Evolutionary conservation across 2,329 filamentous ascomycete species (phyloP).

Genomic region (Clarireedia sp.): DNA sequence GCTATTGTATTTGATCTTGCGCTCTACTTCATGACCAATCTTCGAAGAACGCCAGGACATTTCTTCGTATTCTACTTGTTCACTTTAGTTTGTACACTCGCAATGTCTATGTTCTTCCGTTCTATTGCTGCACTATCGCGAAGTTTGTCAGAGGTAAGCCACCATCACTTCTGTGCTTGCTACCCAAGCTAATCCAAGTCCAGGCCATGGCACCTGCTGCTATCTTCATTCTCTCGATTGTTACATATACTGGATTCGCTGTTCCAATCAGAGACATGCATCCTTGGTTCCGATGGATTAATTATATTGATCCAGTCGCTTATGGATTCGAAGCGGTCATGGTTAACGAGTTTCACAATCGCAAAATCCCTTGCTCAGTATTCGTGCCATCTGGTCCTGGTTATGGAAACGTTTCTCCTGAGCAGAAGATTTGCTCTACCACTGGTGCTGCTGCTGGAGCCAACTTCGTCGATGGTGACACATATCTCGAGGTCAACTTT

Average conservation of each 20-base stretch:
- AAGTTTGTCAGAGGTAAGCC: slow-evolving; percentile 51
- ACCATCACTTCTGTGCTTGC: background rate
- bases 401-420: slow-evolving; percentile 14
- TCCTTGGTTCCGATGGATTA: slow-evolving; percentile 49
- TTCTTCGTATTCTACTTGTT: slow-evolving; percentile 86
- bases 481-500: slow-evolving; percentile 49
- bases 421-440: slow-evolving; percentile 43
- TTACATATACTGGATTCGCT: slow-evolving; percentile 37
- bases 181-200: background rate
- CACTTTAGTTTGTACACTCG: slow-evolving; percentile 62
- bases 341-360: slow-evolving; percentile 65
- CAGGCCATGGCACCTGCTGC: slow-evolving; percentile 24
- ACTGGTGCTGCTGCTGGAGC: slow-evolving; percentile 50
- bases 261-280: slow-evolving; percentile 47
- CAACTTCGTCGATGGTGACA: slow-evolving; percentile 46
- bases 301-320: slow-evolving; percentile 64
- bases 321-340: slow-evolving; percentile 65
- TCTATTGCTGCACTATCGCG: slow-evolving; percentile 70
- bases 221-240: slow-evolving; percentile 58
- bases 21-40: slow-evolving; percentile 81
- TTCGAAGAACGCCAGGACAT: slow-evolving; percentile 62
- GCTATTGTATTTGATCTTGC: slow-evolving; percentile 68
- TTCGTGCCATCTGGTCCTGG: slow-evolving; percentile 22
- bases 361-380: slow-evolving; percentile 19
- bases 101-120: slow-evolving; percentile 83